Evolutionary conservation across 78 protist genomes (phyloP).

Genomic region (Isochrysis galbana): DNA sequence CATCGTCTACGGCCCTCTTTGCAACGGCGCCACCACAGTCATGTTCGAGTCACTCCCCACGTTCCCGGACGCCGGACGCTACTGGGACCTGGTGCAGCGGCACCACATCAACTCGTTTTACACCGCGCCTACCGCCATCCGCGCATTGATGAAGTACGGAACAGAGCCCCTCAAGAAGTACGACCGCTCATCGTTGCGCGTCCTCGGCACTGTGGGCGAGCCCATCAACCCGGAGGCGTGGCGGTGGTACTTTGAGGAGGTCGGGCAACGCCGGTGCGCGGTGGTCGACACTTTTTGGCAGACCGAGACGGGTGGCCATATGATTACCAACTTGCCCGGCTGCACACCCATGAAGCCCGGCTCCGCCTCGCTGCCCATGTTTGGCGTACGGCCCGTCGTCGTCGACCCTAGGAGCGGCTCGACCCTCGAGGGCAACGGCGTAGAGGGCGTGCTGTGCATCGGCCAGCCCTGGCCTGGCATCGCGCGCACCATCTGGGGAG

Average conservation of each 20-base stretch:
- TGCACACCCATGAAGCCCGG: slow-evolving; percentile 90
- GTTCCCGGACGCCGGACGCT: too few relatives aligned
- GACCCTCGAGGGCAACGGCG: slow-evolving; percentile 29
- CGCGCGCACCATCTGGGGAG: too few relatives aligned
- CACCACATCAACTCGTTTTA: too few relatives aligned
- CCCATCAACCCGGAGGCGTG: slow-evolving; percentile 89
- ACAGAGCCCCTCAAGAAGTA: slow-evolving; percentile 58
- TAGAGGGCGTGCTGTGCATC: slow-evolving; percentile 57
- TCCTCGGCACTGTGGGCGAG: slow-evolving; percentile 91
- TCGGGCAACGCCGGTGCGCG: slow-evolving; percentile 79
- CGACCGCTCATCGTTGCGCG: slow-evolving; percentile 68
- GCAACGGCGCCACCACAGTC: slow-evolving; percentile 88
- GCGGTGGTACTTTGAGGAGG: slow-evolving; percentile 70
- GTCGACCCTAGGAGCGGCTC: slow-evolving; percentile 68
- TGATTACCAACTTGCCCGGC: slow-evolving; percentile 91
- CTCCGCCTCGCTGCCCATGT: slow-evolving; percentile 87
- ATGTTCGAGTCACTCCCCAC: slow-evolving; percentile 91
- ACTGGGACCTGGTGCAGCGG: too few relatives aligned
- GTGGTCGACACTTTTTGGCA: slow-evolving; percentile 91
- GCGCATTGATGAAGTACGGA: slow-evolving; percentile 84
- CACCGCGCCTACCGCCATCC: too few relatives aligned
- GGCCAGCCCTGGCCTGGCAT: too few relatives aligned
- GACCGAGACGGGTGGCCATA: slow-evolving; percentile 71
- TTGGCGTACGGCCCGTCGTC: slow-evolving; percentile 84
- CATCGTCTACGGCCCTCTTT: slow-evolving; percentile 95